These are phyloP conservation scores for Diaporthe sp. DNA, from an alignment of 2,329 filamentous ascomycete species.

Conservation along the genomic window DNA sequence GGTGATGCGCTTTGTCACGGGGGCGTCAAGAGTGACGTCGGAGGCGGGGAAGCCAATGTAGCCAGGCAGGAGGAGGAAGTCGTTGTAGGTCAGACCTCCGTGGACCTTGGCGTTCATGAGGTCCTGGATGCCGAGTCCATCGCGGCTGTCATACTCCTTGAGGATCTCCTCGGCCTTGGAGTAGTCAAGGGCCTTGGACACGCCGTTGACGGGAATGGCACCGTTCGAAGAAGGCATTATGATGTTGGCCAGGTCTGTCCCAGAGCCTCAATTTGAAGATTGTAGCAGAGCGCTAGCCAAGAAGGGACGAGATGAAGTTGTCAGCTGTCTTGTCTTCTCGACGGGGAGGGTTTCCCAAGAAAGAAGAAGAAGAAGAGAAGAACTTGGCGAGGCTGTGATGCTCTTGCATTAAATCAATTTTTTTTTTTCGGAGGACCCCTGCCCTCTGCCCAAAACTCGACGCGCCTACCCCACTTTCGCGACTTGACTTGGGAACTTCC, in stretches of 20 bases:
- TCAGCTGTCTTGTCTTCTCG: constrained; percentile 38
- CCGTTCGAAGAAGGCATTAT: constrained; percentile 82
- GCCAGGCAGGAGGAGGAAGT: constrained; percentile 95
- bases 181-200: constrained; percentile 76
- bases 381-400: constrained; percentile 10
- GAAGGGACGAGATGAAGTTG: constrained; percentile 34
- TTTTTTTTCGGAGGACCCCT: constrained; percentile 24
- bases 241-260: constrained; percentile 47
- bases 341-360: constrained; percentile 40
- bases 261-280: not conserved
- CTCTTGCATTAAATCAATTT: constrained; percentile 34
- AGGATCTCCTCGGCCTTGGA: constrained; percentile 83
- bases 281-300: constrained; percentile 32
- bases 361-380: constrained; percentile 34
- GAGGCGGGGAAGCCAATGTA: constrained; percentile 98
- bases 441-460: constrained; percentile 30
- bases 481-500: not conserved
- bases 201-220: constrained; percentile 58
- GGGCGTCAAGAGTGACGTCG: constrained; percentile 88
- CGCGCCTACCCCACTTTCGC: constrained; percentile 32
- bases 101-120: constrained; percentile 92
- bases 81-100: constrained; percentile 97
- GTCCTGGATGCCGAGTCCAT: constrained; percentile 89
- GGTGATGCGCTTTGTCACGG: constrained; percentile 93
- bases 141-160: constrained; percentile 81